These are phyloP conservation scores for Saccharum officinarum DNA, from an alignment of 176 grass and related monocot genomes.

Conservation along the genomic window DNA sequence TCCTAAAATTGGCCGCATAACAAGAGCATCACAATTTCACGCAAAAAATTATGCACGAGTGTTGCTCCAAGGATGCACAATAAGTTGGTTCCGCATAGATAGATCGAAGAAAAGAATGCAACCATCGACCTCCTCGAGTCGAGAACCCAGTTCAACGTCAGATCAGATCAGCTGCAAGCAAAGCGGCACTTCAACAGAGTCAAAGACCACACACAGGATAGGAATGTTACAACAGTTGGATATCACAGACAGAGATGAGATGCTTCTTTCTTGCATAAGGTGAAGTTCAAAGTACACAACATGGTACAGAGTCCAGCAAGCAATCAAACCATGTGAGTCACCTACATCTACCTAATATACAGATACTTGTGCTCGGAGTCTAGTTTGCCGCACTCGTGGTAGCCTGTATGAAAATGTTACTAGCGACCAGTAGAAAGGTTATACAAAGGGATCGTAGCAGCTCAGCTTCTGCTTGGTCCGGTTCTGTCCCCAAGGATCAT, in stretches of 20 bases:
- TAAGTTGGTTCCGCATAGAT: neutral
- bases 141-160: neutral
- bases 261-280: slow-evolving; percentile 30
- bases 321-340: slow-evolving; percentile 17
- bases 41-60: neutral
- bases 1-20: too few species aligned
- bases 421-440: slow-evolving; percentile 19
- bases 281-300: too few species aligned
- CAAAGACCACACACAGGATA: neutral
- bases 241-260: neutral
- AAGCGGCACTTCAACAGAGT: neutral
- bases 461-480: slow-evolving; percentile 69
- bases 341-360: slow-evolving; percentile 51
- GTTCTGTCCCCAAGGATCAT: slow-evolving; percentile 43
- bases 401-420: slow-evolving; percentile 20
- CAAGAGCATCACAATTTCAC: too few species aligned
- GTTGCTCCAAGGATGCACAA: neutral
- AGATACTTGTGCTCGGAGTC: slow-evolving; percentile 37
- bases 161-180: neutral
- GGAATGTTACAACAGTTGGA: neutral
- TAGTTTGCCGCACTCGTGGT: slow-evolving; percentile 31
- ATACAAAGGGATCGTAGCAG: slow-evolving; percentile 31
- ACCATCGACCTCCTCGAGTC: neutral
- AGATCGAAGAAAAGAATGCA: neutral
- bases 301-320: slow-evolving; percentile 25